Evolutionary conservation across 2,329 filamentous ascomycete species (phyloP).

Genomic region (Hymenoscyphus occultus): DNA sequence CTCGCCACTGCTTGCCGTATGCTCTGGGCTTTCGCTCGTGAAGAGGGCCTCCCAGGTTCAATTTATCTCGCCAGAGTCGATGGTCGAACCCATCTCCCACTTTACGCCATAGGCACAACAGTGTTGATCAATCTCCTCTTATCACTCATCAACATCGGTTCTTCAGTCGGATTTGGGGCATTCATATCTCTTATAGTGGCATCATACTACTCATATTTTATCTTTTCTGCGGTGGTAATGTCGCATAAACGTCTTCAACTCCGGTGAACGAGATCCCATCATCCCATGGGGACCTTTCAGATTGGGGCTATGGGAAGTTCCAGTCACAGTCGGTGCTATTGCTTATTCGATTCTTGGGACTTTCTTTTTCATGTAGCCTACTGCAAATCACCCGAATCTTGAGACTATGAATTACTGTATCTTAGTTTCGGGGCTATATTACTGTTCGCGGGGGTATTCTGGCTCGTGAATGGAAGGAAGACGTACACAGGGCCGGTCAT

Average conservation of each 20-base stretch:
- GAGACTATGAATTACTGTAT: constrained; percentile 13
- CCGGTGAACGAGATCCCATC: constrained; percentile 10
- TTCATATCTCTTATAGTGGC: constrained; percentile 14
- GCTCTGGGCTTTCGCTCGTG: constrained; percentile 6
- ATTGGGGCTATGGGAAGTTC: constrained; percentile 7
- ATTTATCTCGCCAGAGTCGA: constrained; percentile 8
- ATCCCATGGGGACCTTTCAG: constrained; percentile 18
- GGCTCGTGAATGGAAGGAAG: constrained; percentile 12
- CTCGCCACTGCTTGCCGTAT: constrained; percentile 10
- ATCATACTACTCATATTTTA: constrained; percentile 15
- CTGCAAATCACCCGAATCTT: neutral
- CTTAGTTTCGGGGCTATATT: constrained; percentile 9
- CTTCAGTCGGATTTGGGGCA: constrained; percentile 9
- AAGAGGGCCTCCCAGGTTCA: neutral
- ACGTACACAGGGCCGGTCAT: constrained; percentile 15
- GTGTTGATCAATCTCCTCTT: constrained; percentile 11
- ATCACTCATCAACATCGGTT: constrained; percentile 11
- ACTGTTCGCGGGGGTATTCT: constrained; percentile 9
- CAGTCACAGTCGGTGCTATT: constrained; percentile 12
- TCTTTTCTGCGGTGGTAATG: constrained; percentile 12
- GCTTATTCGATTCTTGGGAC: constrained; percentile 8
- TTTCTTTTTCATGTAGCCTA: constrained; percentile 18
- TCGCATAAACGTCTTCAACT: constrained; percentile 14
- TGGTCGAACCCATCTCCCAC: constrained; percentile 10
- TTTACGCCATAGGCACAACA: constrained; percentile 13